Base-by-base conservation (phyloP, 2,329 filamentous ascomycete genomes). In the Claviceps citrina region DNA sequence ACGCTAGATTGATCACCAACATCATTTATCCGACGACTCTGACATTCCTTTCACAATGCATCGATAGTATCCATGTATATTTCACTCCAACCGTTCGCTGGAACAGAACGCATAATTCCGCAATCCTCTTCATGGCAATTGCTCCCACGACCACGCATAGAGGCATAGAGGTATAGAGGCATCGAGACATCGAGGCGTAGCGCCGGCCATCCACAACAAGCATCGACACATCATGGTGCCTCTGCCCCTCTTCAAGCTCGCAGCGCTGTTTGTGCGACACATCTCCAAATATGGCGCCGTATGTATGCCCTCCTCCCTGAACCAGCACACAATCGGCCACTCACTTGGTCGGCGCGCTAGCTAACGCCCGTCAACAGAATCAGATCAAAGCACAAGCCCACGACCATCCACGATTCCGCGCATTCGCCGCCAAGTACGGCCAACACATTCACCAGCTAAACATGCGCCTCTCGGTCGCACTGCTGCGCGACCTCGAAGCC, bases 251-350 rank as follows among this genome's bases (percentile, higher is more conserved):
- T 81, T 81, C 60, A 81, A 81, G 61, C 71, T 80, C 47, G 76
- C 69, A 18, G 58, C 75, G 41, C 65, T 80, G 35, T 76, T 80
- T 48, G 64, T 80, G 52, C 69, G 73, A 49, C 76, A 80, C 53
- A 60, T 80, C 39, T 80, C 76, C 41, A 80, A 80, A 60, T 80
- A 80, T 65, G 76, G 76, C 53, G 76, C 76, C 41, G 76, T 80
- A 70, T 49, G 73, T 60, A 7, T 41, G 15, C 7, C 13, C n/a
- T 13, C 7, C 7, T 24, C 7, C 7, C 25, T 4, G 5, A 20
- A n/a, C n/a, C n/a, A n/a, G n/a, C n/a, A n/a, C n/a, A n/a, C n/a
- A n/a, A n/a, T n/a, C n/a, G n/a, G n/a, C n/a, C n/a, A n/a, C n/a
- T n/a, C n/a, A n/a, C n/a, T n/a, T n/a, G n/a, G n/a, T n/a, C n/a